Evolutionary conservation across 2,329 filamentous ascomycete genomes (phyloP), one percentile per base, ranked within the genome.

Genomic region (Paracoccidioides brasiliensis): DNA sequence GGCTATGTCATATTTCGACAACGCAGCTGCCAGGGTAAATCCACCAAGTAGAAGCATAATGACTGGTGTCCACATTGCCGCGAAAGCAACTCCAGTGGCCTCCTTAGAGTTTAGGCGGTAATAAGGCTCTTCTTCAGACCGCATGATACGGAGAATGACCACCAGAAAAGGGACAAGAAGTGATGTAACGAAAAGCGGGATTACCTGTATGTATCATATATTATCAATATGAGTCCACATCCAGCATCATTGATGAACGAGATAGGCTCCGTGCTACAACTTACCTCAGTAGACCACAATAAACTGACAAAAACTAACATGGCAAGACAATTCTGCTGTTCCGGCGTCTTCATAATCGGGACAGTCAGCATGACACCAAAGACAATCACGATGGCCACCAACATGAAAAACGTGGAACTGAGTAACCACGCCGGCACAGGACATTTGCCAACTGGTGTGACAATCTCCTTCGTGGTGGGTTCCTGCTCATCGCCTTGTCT

Each of bases 21-120:
- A 74, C 0, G 93, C 94, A 0, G 93, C 93, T 8, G 93, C 93
- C 54, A 98, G 85, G 2, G 93, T 95, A 67, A 98, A 98, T 37
- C 93, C 93, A 62, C 93, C 93, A 0, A 98, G 82, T 28, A 98
- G 78, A 14, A 98, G 81, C 93, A 98, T 97, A 63, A 98, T 98
- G 55, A 98, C 93, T 0, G 93, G 91, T 3, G 91, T 96, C 93
- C 93, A 98, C 93, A 98, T 98, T 32, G 93, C 85, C 4, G 89
- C 79, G 64, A 98, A 97, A 56, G 96, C 86, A 64, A 86, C 91
- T 33, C 80, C 77, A 0, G 91, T 88, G 0, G 93, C 90, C 45
- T 82, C 79, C 68, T 90, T 90, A 3, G 90, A 81, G n/a, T 80
- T 79, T 5, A 98, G 78, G 28, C 91, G 82, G 46, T 75, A 72